Percentiles rank a stretch among this genome's conserved stretches.
Evolutionary conservation across 371 early-diverging fungal species (phyloP).

Genomic region (Batkoa obscura): DNA sequence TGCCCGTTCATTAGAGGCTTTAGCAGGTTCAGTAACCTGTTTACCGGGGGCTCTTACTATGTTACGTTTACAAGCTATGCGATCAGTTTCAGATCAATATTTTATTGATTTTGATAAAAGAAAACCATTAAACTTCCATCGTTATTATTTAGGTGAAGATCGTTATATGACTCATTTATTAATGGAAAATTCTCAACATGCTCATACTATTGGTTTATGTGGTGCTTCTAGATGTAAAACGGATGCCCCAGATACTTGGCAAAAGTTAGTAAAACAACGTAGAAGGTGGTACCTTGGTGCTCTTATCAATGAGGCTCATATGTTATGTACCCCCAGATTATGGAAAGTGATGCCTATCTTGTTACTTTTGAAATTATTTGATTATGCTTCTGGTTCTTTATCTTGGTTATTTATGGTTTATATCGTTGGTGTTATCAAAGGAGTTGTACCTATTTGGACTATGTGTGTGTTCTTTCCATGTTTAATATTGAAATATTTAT

Average conservation of each 20-base stretch:
- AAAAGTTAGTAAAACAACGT: conserved; percentile 85
- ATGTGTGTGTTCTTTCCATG: conserved; percentile 6
- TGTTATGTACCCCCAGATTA: conserved; percentile 3
- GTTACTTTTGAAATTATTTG: conserved; percentile 1
- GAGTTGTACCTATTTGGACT: conserved; percentile 3
- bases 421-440: conserved; percentile 4
- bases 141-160: conserved; percentile 43
- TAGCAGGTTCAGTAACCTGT: conserved; percentile 4
- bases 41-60: conserved; percentile 2
- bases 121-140: not conserved
- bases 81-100: not conserved
- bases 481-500: not conserved
- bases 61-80: not conserved
- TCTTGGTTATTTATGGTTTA: conserved; percentile 5
- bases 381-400: conserved; percentile 5
- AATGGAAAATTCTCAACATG: conserved; percentile 94
- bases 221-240: conserved; percentile 90
- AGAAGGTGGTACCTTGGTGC: conserved; percentile 56
- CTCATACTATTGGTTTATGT: conserved; percentile 89
- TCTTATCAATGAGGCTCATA: conserved; percentile 6
- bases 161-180: conserved; percentile 83
- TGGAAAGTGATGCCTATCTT: conserved; percentile 3
- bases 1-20: not conserved
- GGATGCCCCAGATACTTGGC: conserved; percentile 87
- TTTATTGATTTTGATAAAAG: conserved; percentile 3